A percentile compares a stretch with the other conserved stretches of the same genome.
phyloP scores from a whole-genome alignment of 2,329 filamentous ascomycete genomes.

The Beauveria asiatica region DNA sequence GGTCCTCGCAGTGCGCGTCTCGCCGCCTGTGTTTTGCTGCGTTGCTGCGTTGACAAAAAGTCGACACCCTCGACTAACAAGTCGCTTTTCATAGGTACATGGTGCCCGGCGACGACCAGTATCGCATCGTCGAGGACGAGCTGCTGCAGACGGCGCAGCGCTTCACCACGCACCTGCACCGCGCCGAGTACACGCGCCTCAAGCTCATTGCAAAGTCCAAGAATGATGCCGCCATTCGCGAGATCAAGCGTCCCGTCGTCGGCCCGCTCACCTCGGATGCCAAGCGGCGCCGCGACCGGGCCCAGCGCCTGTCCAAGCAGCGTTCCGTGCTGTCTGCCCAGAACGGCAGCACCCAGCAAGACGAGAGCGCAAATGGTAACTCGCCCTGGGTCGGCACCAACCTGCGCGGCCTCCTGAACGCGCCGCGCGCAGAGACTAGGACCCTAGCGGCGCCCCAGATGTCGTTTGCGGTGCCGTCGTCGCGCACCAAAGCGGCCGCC shows the following conservation, averaged over 20 bases:
- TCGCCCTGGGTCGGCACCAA: constrained; percentile 24
- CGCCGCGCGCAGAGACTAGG: constrained; percentile 24
- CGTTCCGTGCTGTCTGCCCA: constrained; percentile 13
- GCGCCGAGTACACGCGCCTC: constrained; percentile 65
- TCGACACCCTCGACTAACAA: no score
- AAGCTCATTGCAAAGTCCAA: constrained; percentile 47
- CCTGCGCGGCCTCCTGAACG: constrained; percentile 36
- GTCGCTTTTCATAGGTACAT: constrained; percentile 42
- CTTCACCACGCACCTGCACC: constrained; percentile 68
- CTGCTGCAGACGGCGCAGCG: constrained; percentile 56
- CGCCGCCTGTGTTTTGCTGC: no score
- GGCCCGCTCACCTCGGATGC: constrained; percentile 24
- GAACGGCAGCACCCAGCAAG: not conserved
- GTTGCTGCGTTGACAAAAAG: no score
- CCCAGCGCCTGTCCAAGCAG: constrained; percentile 19
- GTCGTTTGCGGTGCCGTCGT: not conserved
- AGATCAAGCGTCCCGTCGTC: constrained; percentile 44
- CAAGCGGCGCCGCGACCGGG: constrained; percentile 16
- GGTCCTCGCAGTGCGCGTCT: not conserved
- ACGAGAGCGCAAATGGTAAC: constrained; percentile 1
- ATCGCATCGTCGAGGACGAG: constrained; percentile 80
- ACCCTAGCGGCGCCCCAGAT: not conserved
- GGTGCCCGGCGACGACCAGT: constrained; percentile 63
- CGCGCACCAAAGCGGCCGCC: constrained; percentile 14
- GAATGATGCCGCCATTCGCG: constrained; percentile 42